Percentiles rank a stretch among this genome's conserved stretches.
Evolutionary conservation across 169 alveolate genomes (phyloP).

Genomic region (Fabrea salina): DNA sequence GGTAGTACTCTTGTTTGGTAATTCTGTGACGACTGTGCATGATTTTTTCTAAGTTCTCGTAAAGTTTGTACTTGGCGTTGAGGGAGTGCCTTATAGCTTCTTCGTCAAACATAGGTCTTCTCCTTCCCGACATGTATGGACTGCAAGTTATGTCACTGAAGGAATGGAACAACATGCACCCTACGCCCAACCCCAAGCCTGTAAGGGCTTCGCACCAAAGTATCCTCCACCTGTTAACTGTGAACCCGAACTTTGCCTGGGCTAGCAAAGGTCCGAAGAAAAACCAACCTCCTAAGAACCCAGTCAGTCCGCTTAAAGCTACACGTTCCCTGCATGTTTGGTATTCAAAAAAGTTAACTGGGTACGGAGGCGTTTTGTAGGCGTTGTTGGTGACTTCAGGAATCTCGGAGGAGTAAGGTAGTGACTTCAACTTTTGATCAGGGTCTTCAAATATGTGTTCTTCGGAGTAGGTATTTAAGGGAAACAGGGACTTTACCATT

Average conservation of each 20-base stretch:
- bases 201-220: not conserved
- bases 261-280: not conserved
- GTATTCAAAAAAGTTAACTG: not conserved
- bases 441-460: not conserved
- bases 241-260: not conserved
- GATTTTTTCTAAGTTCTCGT: not conserved
- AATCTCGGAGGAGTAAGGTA: constrained; percentile 16
- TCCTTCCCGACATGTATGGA: not conserved
- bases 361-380: not conserved
- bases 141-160: not conserved
- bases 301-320: not conserved
- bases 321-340: not conserved
- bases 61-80: not conserved
- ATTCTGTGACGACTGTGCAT: not conserved
- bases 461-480: not conserved
- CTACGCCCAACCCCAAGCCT: not conserved
- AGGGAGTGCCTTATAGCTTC: not conserved
- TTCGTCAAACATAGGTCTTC: not conserved
- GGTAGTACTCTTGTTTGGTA: not conserved
- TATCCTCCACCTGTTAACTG: not conserved
- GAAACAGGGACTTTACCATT: not conserved
- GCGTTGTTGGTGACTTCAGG: not conserved
- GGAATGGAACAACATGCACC: not conserved
- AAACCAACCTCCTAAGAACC: not conserved
- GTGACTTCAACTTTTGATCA: not conserved